These are phyloP conservation scores for Phytopythium cucurbitacearum DNA, from an alignment of 352 stramenopile species.

Conservation along the genomic window DNA sequence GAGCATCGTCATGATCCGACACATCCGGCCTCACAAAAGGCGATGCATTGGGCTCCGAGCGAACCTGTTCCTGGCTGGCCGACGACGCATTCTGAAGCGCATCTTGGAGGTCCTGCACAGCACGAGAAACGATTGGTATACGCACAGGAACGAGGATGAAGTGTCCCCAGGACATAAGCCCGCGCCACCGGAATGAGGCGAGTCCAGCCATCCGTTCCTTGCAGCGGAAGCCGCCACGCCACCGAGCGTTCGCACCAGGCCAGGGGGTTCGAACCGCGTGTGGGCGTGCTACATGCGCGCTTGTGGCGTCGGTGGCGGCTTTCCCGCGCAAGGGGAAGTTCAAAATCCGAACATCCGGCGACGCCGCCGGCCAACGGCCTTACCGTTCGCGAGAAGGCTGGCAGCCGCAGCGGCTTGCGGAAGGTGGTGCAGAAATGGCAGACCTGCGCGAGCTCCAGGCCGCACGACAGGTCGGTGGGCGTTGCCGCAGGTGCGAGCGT, in stretches of 20 bases:
- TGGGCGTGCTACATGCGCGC: no score
- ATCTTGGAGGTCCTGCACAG: constrained; percentile 57
- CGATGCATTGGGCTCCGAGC: constrained; percentile 3
- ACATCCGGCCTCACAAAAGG: background rate
- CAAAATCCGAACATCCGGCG: background rate
- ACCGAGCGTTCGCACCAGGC: no score
- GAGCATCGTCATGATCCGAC: background rate
- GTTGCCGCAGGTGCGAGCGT: constrained; percentile 7
- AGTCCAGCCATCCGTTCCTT: no score
- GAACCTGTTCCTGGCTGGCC: constrained; percentile 42
- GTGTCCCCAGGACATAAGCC: no score
- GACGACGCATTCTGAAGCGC: constrained; percentile 43
- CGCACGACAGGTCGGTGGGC: constrained; percentile 23
- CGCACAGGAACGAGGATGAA: no score
- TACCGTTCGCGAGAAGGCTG: constrained; percentile 74
- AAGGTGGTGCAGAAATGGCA: constrained; percentile 77
- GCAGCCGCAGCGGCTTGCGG: constrained; percentile 61
- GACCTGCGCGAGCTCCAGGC: constrained; percentile 62
- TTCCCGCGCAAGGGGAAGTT: constrained; percentile 1
- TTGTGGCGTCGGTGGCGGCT: no score
- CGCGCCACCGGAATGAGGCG: no score
- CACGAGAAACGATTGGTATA: background rate
- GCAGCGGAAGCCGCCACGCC: no score
- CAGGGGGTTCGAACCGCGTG: no score
- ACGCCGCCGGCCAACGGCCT: constrained; percentile 1